A percentile compares a stretch with the other conserved stretches of the same genome.
Evolutionary conservation across 2,329 filamentous ascomycete species (phyloP).

Genomic region (Drechmeria coniospora): DNA sequence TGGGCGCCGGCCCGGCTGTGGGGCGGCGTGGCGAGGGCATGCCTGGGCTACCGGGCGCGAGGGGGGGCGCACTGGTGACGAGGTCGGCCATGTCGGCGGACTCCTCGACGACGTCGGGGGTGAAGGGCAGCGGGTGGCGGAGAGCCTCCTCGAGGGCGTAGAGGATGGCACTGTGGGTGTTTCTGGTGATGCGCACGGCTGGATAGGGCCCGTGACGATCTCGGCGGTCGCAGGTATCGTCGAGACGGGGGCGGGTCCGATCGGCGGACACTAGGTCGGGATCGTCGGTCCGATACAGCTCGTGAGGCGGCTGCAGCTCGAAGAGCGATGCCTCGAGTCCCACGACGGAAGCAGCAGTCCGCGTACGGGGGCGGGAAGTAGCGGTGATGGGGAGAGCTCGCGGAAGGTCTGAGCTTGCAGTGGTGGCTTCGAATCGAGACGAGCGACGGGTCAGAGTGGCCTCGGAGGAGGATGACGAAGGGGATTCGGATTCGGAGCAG

Average conservation of each 20-base stretch:
- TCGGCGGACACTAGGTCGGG: conserved; percentile 24
- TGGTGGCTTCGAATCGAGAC: conserved; percentile 30
- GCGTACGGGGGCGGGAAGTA: conserved; percentile 31
- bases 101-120: conserved; percentile 71
- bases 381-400: conserved; percentile 29
- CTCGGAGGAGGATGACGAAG: neutral
- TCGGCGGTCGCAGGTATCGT: conserved; percentile 12
- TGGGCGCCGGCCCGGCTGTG: conserved; percentile 32
- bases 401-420: conserved; percentile 27
- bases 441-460: too few relatives aligned
- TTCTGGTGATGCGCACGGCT: conserved; percentile 55
- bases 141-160: conserved; percentile 86
- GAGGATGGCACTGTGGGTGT: conserved; percentile 79
- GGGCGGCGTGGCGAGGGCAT: conserved; percentile 26
- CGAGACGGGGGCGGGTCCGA: conserved; percentile 11
- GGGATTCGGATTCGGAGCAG: too few relatives aligned
- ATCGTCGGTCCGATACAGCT: conserved; percentile 32
- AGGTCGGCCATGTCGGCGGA: conserved; percentile 87
- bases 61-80: conserved; percentile 39
- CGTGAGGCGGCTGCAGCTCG: conserved; percentile 11
- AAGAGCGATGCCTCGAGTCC: conserved; percentile 23
- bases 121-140: conserved; percentile 68
- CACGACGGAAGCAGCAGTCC: conserved; percentile 22
- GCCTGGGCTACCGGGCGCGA: conserved; percentile 39
- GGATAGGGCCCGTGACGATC: conserved; percentile 26